Percentiles rank a stretch among this genome's conserved stretches.
Evolutionary conservation across 148 eudicot species (phyloP).

Genomic region (Oxyria digyna): DNA sequence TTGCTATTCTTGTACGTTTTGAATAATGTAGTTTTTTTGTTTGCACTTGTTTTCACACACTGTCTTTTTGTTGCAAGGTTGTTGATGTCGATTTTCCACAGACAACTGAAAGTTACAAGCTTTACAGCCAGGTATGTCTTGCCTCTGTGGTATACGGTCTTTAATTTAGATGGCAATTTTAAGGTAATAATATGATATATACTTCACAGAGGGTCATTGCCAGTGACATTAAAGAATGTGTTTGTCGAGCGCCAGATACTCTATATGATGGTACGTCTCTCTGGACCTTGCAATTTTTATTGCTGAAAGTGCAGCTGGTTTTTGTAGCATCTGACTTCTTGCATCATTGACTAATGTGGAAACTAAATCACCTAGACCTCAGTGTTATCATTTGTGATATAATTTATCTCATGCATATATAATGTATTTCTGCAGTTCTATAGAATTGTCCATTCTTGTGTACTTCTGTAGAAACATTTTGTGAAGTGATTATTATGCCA

Average conservation of each 20-base stretch:
- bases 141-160: not conserved
- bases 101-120: constrained; percentile 88
- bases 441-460: too few species aligned
- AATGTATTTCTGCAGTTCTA: not conserved
- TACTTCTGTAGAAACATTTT: too few species aligned
- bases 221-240: constrained; percentile 93
- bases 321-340: not conserved
- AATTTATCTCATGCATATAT: not conserved
- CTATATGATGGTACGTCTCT: constrained; percentile 77
- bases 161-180: not conserved
- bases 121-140: constrained; percentile 64
- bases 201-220: constrained; percentile 69
- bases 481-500: too few species aligned
- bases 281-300: not conserved
- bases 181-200: not conserved
- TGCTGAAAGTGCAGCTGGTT: too few species aligned
- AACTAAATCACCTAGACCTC: not conserved
- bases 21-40: not conserved
- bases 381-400: not conserved
- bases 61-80: constrained; percentile 23
- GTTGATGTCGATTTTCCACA: constrained; percentile 80
- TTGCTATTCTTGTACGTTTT: not conserved
- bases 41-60: not conserved
- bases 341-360: not conserved
- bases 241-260: constrained; percentile 96